phyloP scores from a whole-genome alignment of 164 flowering plant genomes.

The Umbilicus rupestris region DNA sequence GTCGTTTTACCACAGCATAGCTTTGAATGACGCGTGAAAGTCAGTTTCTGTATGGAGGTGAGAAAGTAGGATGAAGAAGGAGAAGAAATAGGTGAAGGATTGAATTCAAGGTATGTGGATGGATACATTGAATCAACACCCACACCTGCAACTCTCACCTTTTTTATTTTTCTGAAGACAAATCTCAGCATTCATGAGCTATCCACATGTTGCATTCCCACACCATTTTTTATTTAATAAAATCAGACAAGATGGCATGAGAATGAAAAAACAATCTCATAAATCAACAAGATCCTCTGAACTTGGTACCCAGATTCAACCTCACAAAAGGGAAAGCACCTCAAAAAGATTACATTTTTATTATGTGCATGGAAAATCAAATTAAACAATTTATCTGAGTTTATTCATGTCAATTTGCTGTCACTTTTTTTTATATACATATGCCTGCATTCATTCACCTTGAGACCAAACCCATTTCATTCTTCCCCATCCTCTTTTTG shows the following conservation, averaged over 20 bases:
- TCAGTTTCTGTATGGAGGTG: not conserved
- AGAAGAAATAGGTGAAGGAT: not conserved
- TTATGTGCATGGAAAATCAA: not conserved
- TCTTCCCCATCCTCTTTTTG: not conserved
- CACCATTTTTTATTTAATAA: not conserved
- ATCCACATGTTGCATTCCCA: not conserved
- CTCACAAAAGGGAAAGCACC: too few species aligned
- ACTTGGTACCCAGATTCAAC: not conserved
- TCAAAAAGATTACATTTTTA: not conserved
- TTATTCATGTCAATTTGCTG: too few species aligned
- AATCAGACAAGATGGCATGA: conserved; percentile 1
- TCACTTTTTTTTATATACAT: too few species aligned
- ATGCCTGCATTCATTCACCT: conserved; percentile 1
- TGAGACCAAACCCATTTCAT: not conserved
- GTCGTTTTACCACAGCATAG: too few species aligned
- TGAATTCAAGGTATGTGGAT: not conserved
- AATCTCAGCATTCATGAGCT: not conserved
- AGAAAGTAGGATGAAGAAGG: too few species aligned
- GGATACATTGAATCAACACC: conserved; percentile 2
- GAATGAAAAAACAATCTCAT: not conserved
- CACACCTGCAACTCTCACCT: not conserved
- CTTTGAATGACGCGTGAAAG: not conserved
- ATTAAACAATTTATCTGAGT: too few species aligned
- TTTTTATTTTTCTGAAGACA: not conserved
- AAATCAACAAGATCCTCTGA: not conserved